phyloP scores from a whole-genome alignment of 1,284 basidiomycete species.

The Inonotus hispidus region DNA sequence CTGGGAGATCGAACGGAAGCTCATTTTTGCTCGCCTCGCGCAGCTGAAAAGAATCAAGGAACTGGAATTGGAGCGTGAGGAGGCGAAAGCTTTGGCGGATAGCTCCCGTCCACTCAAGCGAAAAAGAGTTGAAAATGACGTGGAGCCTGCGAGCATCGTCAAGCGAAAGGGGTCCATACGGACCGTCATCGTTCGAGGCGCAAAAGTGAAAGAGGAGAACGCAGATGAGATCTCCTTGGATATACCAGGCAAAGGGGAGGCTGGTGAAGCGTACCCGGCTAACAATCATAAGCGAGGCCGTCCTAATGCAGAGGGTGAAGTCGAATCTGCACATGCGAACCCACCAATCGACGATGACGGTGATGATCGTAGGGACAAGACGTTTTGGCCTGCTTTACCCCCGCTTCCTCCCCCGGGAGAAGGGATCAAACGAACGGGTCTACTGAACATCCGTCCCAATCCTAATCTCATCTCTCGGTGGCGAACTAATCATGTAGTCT shows the following conservation, averaged over 20 bases:
- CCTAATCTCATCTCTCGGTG: conserved; percentile 16
- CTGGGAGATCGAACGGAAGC: conserved; percentile 9
- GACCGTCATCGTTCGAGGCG: conserved; percentile 24
- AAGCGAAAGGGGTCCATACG: conserved; percentile 21
- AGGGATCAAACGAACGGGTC: conserved; percentile 9
- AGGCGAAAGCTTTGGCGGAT: not conserved
- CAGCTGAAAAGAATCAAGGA: conserved; percentile 7
- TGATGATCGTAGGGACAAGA: conserved; percentile 18
- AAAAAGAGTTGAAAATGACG: not conserved
- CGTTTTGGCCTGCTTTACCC: conserved; percentile 16
- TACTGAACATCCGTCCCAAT: conserved; percentile 16
- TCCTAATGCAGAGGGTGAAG: not conserved
- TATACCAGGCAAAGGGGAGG: conserved; percentile 10
- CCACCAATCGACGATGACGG: conserved; percentile 11
- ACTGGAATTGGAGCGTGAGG: not conserved
- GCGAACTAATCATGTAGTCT: conserved; percentile 4
- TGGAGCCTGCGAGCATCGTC: conserved; percentile 22
- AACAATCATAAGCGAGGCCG: not conserved
- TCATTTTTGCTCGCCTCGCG: conserved; percentile 11
- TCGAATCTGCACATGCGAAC: not conserved
- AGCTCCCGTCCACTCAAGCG: not conserved
- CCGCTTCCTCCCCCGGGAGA: conserved; percentile 6
- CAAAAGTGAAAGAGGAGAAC: conserved; percentile 26
- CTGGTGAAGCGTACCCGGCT: not conserved
- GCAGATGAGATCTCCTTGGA: conserved; percentile 22